A percentile compares a stretch with the other conserved stretches of the same genome.
phyloP scores from a whole-genome alignment of 2,329 filamentous ascomycete species.

The Dryadomyces quercivorus region DNA sequence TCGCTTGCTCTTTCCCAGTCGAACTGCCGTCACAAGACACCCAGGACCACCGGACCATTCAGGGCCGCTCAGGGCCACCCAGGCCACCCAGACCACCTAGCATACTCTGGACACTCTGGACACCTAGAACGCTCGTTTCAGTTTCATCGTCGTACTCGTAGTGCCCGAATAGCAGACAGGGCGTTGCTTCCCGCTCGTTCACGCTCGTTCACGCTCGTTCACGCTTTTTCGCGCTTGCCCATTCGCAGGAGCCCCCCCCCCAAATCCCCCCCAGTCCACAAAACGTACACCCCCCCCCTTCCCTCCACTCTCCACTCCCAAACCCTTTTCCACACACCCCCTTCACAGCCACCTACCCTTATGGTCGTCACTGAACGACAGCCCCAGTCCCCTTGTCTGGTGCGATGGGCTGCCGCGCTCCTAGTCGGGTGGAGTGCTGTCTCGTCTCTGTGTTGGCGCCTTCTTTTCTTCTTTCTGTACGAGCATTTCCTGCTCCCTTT shows the following conservation, averaged over 20 bases:
- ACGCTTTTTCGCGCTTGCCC: neutral
- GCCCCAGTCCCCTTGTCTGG: no score
- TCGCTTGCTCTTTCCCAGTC: no score
- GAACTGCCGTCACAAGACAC: no score
- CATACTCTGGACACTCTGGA: no score
- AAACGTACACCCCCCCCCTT: neutral
- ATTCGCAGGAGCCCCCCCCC: neutral
- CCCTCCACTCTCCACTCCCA: neutral
- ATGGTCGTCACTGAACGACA: conserved; percentile 4
- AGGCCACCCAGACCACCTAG: no score
- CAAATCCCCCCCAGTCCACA: neutral
- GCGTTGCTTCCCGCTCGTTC: neutral
- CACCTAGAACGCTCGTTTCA: no score
- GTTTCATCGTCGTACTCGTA: no score
- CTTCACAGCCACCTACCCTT: conserved; percentile 9
- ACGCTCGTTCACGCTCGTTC: neutral
- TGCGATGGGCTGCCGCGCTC: conserved; percentile 3
- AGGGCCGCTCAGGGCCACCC: no score
- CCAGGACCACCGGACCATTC: no score
- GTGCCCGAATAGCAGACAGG: neutral
- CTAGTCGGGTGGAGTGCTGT: conserved; percentile 3
- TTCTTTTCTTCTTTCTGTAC: neutral
- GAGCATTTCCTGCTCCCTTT: neutral
- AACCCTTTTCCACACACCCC: neutral
- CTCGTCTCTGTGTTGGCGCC: neutral